Conservation (phyloP, 179 eudicot species). For the Nepenthes alata region DNA sequence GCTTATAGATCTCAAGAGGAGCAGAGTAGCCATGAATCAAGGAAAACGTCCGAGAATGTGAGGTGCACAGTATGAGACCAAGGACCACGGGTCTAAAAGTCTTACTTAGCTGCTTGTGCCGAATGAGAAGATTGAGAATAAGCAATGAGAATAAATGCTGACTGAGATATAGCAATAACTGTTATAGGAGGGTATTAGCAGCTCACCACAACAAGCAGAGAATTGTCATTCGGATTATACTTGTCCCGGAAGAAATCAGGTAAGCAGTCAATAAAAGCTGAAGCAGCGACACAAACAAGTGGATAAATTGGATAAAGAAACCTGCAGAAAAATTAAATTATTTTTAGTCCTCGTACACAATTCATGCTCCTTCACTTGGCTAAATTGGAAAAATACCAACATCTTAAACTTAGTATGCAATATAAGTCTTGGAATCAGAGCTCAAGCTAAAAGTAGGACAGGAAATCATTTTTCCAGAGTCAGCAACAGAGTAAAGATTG, state of each 20-base stretch:
- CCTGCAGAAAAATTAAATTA: constrained; percentile 27
- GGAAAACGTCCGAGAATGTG: constrained; percentile 89
- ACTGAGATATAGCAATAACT: not conserved
- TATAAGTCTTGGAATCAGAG: no score
- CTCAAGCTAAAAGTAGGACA: no score
- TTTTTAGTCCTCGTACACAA: not conserved
- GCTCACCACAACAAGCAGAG: constrained; percentile 45
- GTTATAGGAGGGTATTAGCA: not conserved
- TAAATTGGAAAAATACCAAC: not conserved
- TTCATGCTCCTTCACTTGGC: not conserved
- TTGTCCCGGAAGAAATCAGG: constrained; percentile 79
- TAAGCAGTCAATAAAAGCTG: constrained; percentile 80
- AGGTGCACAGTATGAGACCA: constrained; percentile 62
- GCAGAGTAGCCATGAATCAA: constrained; percentile 90
- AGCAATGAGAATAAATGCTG: constrained; percentile 5
- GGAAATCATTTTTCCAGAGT: no score
- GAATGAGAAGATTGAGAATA: not conserved
- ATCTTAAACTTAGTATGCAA: no score
- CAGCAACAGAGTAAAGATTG: no score
- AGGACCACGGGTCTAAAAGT: constrained; percentile 58
- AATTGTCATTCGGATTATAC: constrained; percentile 35
- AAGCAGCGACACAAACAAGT: constrained; percentile 86
- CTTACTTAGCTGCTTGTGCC: constrained; percentile 57
- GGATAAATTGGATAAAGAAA: constrained; percentile 96
- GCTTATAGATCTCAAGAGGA: constrained; percentile 91